Evolutionary conservation across 1,284 basidiomycete species (phyloP), one percentile per base, ranked within the genome.

Genomic region (Sanghuangporus weigelae): DNA sequence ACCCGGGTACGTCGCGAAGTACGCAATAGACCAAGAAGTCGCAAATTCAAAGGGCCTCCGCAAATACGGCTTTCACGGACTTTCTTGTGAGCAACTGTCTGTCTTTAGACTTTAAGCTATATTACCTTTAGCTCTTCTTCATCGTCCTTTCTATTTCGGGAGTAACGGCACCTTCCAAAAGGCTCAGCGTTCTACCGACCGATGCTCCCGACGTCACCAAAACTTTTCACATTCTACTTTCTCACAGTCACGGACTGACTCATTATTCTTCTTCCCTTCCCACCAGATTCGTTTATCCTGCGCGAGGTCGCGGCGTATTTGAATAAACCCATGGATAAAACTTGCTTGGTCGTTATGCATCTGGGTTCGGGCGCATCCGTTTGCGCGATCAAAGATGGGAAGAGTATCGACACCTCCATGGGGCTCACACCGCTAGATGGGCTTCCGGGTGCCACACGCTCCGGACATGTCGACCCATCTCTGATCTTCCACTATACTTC

Each of bases 31-130:
- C 61, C 84, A 82, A 62, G 76, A 81, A 6, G 74, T 87, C 19
- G 86, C 89, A 0, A 76, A 80, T 61, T 75, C 84, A 44, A 80
- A 82, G 2, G 90, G 90, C 0, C 77, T 95, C 51, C 85, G 85
- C 70, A 94, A 93, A 74, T 95, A 95, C 71, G 93, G 93, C 31
- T 95, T 95, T 74, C 94, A 96, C 69, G 93, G 93, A 3, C 76
- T 88, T 46, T 88, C 86, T 67, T 90, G 87, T 84, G 68, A 61
- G 84, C 74, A 50, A 6, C 26, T 16, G n/a, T 21, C 26, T 16
- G n/a, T 21, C 42, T 54, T 61, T 54, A 31, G 53, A 0, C 14
- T 54, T 54, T 54, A 39, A 35, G 4, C 53, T 54, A 7, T 19
- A 53, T 38, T 26, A 38, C 12, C n/a, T 42, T 21, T 44, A 58